Evolutionary conservation across 2,329 filamentous ascomycete species (phyloP), one percentile per base, ranked within the genome.

Genomic region (Ophiostoma quercus): DNA sequence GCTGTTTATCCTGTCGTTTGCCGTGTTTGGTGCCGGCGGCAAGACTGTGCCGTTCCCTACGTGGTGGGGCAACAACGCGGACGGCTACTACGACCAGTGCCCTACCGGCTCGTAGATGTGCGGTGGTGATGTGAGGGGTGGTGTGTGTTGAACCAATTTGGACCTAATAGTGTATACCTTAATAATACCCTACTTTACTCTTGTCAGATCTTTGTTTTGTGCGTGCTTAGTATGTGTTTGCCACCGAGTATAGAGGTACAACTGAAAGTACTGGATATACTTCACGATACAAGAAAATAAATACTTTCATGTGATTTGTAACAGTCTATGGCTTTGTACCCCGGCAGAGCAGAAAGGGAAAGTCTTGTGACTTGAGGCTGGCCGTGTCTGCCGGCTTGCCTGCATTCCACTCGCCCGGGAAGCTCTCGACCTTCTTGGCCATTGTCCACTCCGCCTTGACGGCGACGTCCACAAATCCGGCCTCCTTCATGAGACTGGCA

Each of bases 11-110:
- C 76, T 86, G 14, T 85, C 84, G 0, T 86, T 86, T 76, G 83
- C 84, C 0, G 84, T 86, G 0, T 85, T 86, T 69, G 84, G 84
- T 0, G 83, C 82, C 2, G 82, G 82, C 2, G 72, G 73, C 60
- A 29, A 47, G 1, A 75, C 80, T 0, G 74, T 77, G 11, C 79
- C 82, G 0, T 85, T 86, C 73, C 84, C 84, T 0, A 75, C 74
- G 1, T 86, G 84, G 84, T 86, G 84, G 83, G 84, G 84, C 0
- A 86, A 86, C 68, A 84, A 84, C 39, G 76, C 72, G 0, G 75
- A 81, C 32, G 83, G 82, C 1, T 79, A 82, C 73, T 83, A 82
- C 66, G 84, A 85, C 73, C 76, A 79, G 54, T 85, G 83, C 72
- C 83, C 83, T 19, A 41, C 51, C 8, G 16, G 34, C 37, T 39